Percentiles rank a stretch among this genome's conserved stretches.
Evolutionary conservation across 1,284 basidiomycete genomes (phyloP).

Genomic region (Phylloboletellus chloephorus): DNA sequence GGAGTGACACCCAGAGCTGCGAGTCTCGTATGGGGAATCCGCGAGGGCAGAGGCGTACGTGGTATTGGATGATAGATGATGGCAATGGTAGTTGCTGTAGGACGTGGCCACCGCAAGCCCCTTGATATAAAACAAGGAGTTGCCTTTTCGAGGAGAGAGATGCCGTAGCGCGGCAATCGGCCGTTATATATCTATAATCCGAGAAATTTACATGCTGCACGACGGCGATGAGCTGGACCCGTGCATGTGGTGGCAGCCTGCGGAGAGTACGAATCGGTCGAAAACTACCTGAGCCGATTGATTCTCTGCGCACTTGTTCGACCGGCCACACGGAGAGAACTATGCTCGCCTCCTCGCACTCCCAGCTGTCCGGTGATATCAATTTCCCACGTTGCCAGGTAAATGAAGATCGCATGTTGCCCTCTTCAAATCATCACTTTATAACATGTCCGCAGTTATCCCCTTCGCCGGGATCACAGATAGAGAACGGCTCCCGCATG

Average conservation of each 20-base stretch:
- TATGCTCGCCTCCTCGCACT: neutral
- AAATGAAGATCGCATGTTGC: conserved; percentile 3
- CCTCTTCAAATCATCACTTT: too few relatives aligned
- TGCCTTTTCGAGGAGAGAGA: conserved; percentile 25
- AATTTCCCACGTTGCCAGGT: neutral
- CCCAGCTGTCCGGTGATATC: conserved; percentile 2
- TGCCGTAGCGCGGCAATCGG: conserved; percentile 31
- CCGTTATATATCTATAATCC: conserved; percentile 16
- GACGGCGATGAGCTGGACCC: conserved; percentile 6
- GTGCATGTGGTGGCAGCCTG: neutral
- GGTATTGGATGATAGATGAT: conserved; percentile 14
- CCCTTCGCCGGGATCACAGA: too few relatives aligned
- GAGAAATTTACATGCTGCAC: conserved; percentile 1
- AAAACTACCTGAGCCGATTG: neutral
- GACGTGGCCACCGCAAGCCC: neutral
- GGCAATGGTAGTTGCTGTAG: conserved; percentile 9
- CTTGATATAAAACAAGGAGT: conserved; percentile 22
- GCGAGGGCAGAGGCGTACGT: conserved; percentile 8
- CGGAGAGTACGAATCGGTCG: neutral
- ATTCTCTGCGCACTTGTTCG: neutral
- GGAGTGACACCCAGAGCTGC: conserved; percentile 21
- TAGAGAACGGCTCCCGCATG: neutral
- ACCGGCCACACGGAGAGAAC: conserved; percentile 2
- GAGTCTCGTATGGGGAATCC: conserved; percentile 19
- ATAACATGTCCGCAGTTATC: too few relatives aligned